phyloP scores from a whole-genome alignment of 2,329 filamentous ascomycete species.

The Aspergillus pseudoglaucus region DNA sequence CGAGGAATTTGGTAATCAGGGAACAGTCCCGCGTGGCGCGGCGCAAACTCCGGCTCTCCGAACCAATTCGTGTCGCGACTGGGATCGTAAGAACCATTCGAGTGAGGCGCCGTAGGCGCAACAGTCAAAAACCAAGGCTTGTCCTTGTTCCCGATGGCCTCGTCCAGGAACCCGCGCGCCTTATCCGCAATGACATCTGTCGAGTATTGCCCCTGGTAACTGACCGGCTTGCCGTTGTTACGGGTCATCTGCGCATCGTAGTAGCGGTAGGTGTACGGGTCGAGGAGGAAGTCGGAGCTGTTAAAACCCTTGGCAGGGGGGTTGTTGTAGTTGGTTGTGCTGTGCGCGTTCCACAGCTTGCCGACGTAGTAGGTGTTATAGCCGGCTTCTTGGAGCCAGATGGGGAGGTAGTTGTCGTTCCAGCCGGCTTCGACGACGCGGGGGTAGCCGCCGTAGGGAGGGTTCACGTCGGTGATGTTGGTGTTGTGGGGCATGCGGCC shows the following conservation, averaged over 20 bases:
- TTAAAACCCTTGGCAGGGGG: slow-evolving; percentile 56
- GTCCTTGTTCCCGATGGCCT: slow-evolving; percentile 44
- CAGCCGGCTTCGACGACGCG: slow-evolving; percentile 61
- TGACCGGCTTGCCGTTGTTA: slow-evolving; percentile 49
- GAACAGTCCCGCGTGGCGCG: slow-evolving; percentile 56
- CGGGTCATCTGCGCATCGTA: slow-evolving; percentile 56
- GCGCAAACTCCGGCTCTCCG: slow-evolving; percentile 31
- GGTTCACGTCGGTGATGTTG: slow-evolving; percentile 52
- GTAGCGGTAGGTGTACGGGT: slow-evolving; percentile 63
- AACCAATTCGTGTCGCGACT: slow-evolving; percentile 15
- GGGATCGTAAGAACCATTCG: slow-evolving; percentile 31
- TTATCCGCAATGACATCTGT: slow-evolving; percentile 55
- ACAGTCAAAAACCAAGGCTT: slow-evolving; percentile 61
- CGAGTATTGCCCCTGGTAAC: slow-evolving; percentile 48
- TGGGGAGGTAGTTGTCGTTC: slow-evolving; percentile 61
- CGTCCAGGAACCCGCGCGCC: slow-evolving; percentile 52
- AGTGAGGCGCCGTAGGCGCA: slow-evolving; percentile 60
- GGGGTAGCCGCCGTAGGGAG: slow-evolving; percentile 46
- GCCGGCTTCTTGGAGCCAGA: slow-evolving; percentile 64
- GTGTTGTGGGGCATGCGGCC: slow-evolving; percentile 62
- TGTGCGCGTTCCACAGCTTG: slow-evolving; percentile 64
- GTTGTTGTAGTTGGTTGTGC: slow-evolving; percentile 53
- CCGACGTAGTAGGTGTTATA: slow-evolving; percentile 66
- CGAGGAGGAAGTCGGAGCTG: slow-evolving; percentile 53
- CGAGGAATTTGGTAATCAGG: slow-evolving; percentile 52